These are phyloP conservation scores for Metrosideros polymorpha DNA, from an alignment of 441 rosid genomes.

Conservation along the genomic window DNA sequence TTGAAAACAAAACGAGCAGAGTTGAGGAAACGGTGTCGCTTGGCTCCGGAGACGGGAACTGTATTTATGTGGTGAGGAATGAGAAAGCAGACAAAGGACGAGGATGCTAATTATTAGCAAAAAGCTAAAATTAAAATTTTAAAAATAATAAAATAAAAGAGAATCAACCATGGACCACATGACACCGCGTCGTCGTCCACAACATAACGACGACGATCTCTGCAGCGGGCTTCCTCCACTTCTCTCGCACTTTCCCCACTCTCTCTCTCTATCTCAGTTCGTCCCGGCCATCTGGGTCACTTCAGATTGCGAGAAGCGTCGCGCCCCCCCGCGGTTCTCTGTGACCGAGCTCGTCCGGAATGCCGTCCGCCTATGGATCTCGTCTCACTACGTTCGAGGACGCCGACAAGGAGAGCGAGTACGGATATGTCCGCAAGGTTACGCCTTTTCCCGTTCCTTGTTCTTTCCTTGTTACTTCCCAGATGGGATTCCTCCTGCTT, in stretches of 20 bases:
- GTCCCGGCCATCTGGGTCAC: not conserved
- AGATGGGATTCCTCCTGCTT: not conserved
- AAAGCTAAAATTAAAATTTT: not conserved
- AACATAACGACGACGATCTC: not conserved
- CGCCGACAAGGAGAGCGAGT: slow-evolving; percentile 97
- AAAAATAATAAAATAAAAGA: not conserved
- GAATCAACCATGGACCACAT: not conserved
- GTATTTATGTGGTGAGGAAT: not conserved
- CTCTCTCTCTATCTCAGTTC: not conserved
- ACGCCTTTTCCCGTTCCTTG: not conserved
- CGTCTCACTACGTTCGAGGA: slow-evolving; percentile 95
- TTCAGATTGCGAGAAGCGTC: not conserved
- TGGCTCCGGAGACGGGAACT: not conserved
- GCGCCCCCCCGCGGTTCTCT: not conserved
- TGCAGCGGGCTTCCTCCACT: not conserved
- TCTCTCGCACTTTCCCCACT: not conserved
- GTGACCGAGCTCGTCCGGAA: slow-evolving; percentile 3
- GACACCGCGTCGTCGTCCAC: not conserved
- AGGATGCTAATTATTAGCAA: not conserved
- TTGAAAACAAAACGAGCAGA: too few relatives aligned
- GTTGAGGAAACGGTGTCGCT: not conserved
- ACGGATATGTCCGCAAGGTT: slow-evolving; percentile 98
- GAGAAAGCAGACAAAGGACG: not conserved
- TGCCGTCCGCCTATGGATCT: slow-evolving; percentile 88
- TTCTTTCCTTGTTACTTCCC: not conserved